Percentiles rank a stretch among this genome's conserved stretches.
These are phyloP conservation scores for Candida ovalis DNA, from an alignment of 805 yeast genomes.

Conservation along the genomic window DNA sequence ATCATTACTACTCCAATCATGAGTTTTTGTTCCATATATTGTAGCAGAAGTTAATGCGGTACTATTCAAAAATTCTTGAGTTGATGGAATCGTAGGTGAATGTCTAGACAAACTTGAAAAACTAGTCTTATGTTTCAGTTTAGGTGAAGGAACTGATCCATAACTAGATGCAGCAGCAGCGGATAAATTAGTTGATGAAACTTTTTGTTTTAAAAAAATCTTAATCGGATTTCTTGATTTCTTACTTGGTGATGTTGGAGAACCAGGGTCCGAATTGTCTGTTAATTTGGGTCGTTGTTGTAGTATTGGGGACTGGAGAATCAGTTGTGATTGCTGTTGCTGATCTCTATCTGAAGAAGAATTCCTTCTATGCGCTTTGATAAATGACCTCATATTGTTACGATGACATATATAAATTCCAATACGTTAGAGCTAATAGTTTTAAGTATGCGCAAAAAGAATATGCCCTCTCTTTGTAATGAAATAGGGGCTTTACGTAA, in stretches of 20 bases:
- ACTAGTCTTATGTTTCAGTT: slow-evolving; percentile 14
- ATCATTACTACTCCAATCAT: slow-evolving; percentile 27
- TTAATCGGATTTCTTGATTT: slow-evolving; percentile 24
- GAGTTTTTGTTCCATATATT: slow-evolving; percentile 29
- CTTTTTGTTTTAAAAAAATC: slow-evolving; percentile 24
- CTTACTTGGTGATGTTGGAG: slow-evolving; percentile 18
- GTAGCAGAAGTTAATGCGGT: slow-evolving; percentile 19
- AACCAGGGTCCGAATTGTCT: slow-evolving; percentile 4
- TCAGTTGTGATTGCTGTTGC: slow-evolving; percentile 7
- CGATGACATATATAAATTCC: no score
- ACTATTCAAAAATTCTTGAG: neutral
- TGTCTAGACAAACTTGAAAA: slow-evolving; percentile 7
- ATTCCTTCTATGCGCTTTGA: slow-evolving; percentile 27
- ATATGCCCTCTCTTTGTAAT: no score
- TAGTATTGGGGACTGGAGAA: slow-evolving; percentile 5
- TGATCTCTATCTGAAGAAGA: slow-evolving; percentile 17
- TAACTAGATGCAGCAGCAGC: slow-evolving; percentile 1
- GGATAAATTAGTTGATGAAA: slow-evolving; percentile 15
- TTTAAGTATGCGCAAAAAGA: no score
- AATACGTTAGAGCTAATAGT: no score
- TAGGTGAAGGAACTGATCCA: slow-evolving; percentile 6
- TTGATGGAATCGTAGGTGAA: neutral
- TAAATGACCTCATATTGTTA: slow-evolving; percentile 28
- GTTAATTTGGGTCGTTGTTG: slow-evolving; percentile 9
- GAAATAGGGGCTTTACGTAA: no score